A percentile compares a stretch with the other conserved stretches of the same genome.
phyloP scores from a whole-genome alignment of 2,329 filamentous ascomycete genomes.

The Teratosphaeria gauchensis region DNA sequence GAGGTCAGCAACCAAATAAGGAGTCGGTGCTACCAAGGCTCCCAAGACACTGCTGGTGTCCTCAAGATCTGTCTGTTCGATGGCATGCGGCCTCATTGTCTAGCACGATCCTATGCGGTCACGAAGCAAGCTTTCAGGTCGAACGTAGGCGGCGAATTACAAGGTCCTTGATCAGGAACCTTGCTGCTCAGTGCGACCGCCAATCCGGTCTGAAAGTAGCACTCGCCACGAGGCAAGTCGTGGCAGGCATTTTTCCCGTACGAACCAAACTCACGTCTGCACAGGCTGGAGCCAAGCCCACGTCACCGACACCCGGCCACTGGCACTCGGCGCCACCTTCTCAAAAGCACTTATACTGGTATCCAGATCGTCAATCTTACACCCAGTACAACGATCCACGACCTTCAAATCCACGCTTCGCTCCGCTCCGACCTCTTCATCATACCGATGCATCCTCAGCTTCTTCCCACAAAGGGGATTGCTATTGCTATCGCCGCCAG shows the following conservation, averaged over 20 bases:
- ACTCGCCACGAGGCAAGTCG: not conserved
- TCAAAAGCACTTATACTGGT: conserved; percentile 40
- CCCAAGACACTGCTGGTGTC: not conserved
- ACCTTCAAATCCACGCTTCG: conserved; percentile 52
- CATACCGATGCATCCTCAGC: conserved; percentile 50
- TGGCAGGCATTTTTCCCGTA: not conserved
- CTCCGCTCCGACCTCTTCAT: conserved; percentile 35
- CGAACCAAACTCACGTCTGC: conserved; percentile 3
- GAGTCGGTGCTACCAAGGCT: not conserved
- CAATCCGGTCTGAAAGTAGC: not conserved
- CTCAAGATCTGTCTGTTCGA: not conserved
- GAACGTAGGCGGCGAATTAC: not conserved
- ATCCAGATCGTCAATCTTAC: conserved; percentile 40
- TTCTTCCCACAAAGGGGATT: conserved; percentile 59
- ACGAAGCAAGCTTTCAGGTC: no score
- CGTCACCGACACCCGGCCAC: conserved; percentile 22
- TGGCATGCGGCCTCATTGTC: not conserved
- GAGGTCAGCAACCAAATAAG: not conserved
- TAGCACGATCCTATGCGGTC: no score
- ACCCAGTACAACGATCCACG: conserved; percentile 56
- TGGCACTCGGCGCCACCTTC: conserved; percentile 29
- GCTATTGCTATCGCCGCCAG: conserved; percentile 42
- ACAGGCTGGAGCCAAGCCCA: conserved; percentile 23
- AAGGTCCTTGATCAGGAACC: not conserved
- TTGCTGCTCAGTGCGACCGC: not conserved